Evolutionary conservation across 306 rosid species (phyloP).

Genomic region (Acacia crassicarpa): DNA sequence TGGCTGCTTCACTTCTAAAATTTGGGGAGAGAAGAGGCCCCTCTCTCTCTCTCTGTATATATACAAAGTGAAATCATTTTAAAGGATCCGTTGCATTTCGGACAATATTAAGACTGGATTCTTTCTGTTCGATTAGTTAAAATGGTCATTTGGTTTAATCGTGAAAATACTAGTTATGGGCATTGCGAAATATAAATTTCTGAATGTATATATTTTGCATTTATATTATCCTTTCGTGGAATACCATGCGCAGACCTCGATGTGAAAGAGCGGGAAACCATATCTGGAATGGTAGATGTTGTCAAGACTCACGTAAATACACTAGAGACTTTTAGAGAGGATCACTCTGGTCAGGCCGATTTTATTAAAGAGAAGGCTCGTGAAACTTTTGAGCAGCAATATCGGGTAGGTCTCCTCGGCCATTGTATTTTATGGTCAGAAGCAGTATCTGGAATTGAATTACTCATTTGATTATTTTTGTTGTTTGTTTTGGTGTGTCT

Average conservation of each 20-base stretch:
- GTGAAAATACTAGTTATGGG: neutral
- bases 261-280: conserved; percentile 43
- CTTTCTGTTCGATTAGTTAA: neutral
- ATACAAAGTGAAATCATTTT: neutral
- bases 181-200: neutral
- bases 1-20: neutral
- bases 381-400: conserved; percentile 55
- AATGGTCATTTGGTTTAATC: neutral
- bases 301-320: conserved; percentile 51
- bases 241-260: conserved; percentile 42
- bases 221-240: neutral
- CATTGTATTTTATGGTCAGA: neutral
- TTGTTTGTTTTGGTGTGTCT: neutral
- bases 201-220: neutral
- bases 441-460: neutral
- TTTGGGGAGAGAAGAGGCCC: neutral
- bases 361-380: conserved; percentile 50
- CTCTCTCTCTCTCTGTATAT: neutral
- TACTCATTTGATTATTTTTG: neutral
- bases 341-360: conserved; percentile 56
- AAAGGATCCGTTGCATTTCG: neutral
- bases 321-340: conserved; percentile 49
- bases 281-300: conserved; percentile 49
- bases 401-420: conserved; percentile 42
- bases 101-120: neutral